phyloP scores from a whole-genome alignment of 2,329 filamentous ascomycete species.

The Ambrosiella beaveri region DNA sequence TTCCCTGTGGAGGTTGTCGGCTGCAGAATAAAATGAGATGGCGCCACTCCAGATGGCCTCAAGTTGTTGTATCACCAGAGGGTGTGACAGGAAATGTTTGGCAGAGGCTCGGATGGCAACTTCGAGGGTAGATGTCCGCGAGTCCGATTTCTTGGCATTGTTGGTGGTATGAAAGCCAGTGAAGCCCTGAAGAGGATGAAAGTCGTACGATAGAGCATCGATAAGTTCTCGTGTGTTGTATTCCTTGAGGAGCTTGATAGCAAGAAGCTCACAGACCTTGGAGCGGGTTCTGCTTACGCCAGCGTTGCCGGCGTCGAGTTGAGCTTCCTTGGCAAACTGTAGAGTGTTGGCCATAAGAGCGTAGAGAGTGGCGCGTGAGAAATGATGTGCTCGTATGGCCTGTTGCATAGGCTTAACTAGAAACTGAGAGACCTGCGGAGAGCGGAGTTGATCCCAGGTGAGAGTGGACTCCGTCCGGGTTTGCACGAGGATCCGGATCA shows the following conservation, averaged over 20 bases:
- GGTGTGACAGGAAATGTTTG: conserved; percentile 82
- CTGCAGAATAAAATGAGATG: conserved; percentile 82
- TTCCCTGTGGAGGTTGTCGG: conserved; percentile 61
- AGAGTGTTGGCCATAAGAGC: conserved; percentile 85
- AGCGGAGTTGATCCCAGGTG: conserved; percentile 85
- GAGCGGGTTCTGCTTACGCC: conserved; percentile 72
- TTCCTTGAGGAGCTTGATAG: conserved; percentile 78
- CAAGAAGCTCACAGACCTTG: conserved; percentile 76
- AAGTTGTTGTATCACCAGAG: conserved; percentile 82
- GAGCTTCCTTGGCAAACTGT: conserved; percentile 78
- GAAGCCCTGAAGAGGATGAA: conserved; percentile 76
- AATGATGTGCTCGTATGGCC: conserved; percentile 66
- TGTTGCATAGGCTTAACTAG: conserved; percentile 89
- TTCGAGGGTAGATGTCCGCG: conserved; percentile 77
- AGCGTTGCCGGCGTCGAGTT: conserved; percentile 65
- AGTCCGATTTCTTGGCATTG: conserved; percentile 23
- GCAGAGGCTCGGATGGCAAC: conserved; percentile 84
- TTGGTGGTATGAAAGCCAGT: conserved; percentile 27
- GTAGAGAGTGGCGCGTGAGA: conserved; percentile 73
- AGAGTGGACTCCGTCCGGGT: conserved; percentile 80
- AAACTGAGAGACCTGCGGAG: conserved; percentile 92
- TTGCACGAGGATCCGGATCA: conserved; percentile 69
- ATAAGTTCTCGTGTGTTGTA: conserved; percentile 80
- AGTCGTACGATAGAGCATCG: conserved; percentile 87
- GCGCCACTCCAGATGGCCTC: conserved; percentile 94